Base-by-base conservation (phyloP, 208 protist genomes). In the Herpetomonas samuelpessoai region DNA sequence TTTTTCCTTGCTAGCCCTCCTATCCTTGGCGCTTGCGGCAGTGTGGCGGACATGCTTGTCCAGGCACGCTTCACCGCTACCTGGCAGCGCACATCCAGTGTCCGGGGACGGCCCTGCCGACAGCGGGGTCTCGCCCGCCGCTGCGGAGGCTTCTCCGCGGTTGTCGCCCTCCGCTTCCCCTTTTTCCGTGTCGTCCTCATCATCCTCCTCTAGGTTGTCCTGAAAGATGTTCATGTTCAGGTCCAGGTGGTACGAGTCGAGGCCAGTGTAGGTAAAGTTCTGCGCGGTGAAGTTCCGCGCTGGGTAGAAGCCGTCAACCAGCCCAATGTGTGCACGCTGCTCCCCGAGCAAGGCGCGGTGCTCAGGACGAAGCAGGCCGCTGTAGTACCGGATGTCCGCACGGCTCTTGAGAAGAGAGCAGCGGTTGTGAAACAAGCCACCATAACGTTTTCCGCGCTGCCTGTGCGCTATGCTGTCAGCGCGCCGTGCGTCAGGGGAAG, bases 251-350 rank as follows among this genome's bases (percentile, higher is more conserved):
- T 57, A 62, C 26, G 29, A 51, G 56, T 61, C 50, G 12, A 38
- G 27, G 19, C 62, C 64, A 1, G 46, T 2, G 48, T 50, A 54
- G 16, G 29, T 25, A 48, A 53, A 62, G 54, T 51, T 7, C n/a
- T 21, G 27, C 14, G 22, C 55, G 3, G 56, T 58, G 14, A 65
- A 30, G 46, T 74, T 67, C 10, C 65, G 61, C 27, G 35, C 9
- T 0, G 72, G 72, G 57, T 73, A 73, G 52, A 67, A 78, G 16
- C 54, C 66, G 39, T 78, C 72, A 26, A 78, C 56, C 48, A 78
- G 39, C 39, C 55, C 66, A 30, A 78, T 53, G 25, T 56, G 59
- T 50, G 65, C 72, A 0, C 22, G 38, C 51, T 78, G 62, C 2
- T 44, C 22, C 12, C 27, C 10, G 46, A 64, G 60, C 24, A 72